Base-by-base conservation (phyloP, 2,329 filamentous ascomycete genomes). In the Aspergillus uvarum region DNA sequence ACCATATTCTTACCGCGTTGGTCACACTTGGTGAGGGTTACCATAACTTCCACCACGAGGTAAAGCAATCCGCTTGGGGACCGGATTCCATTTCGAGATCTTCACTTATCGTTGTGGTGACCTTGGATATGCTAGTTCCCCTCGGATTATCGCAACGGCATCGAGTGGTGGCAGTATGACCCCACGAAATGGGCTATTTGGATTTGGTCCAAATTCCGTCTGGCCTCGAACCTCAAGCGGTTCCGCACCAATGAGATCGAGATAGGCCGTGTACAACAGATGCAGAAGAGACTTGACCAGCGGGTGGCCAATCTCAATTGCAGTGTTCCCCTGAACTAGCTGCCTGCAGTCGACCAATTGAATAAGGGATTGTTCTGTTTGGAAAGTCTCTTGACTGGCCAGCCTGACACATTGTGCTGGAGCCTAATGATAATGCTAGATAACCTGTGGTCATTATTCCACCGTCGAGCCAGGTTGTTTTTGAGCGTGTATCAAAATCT, bases 131-230 rank as follows among this genome's bases (percentile, higher is more conserved):
- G 14, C 6, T 19, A 95, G 78, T 96, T 95, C 79, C 91, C 91
- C 52, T 92, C 90, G 12, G 91, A 95, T 77, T 96, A 95, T 85
- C 90, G 91, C 75, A 95, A 95, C 74, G 91, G 90, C 63, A 93
- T 94, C 68, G 83, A 91, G 78, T 95, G 91, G 90, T 89, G 87
- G 80, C 91, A 95, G 79, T 95, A 94, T 72, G 91, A 95, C 75
- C 91, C 90, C 51, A 95, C 91, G 74, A 95, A 95, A 82, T 94
- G 91, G 90, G 84, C 80, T 73, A 95, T 95, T 81, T 90, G 87
- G 86, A 70, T 82, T 59, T 92, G 89, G 87, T 93, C 92, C 85
- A 85, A 88, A 77, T 78, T 93, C 58, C 90, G 91, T 7, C 38
- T 44, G 14, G 38, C 38, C 38, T 44, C 38, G 6, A 19, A 44